phyloP scores from a whole-genome alignment of 2,329 filamentous ascomycete species.

The Gremmenia infestans region DNA sequence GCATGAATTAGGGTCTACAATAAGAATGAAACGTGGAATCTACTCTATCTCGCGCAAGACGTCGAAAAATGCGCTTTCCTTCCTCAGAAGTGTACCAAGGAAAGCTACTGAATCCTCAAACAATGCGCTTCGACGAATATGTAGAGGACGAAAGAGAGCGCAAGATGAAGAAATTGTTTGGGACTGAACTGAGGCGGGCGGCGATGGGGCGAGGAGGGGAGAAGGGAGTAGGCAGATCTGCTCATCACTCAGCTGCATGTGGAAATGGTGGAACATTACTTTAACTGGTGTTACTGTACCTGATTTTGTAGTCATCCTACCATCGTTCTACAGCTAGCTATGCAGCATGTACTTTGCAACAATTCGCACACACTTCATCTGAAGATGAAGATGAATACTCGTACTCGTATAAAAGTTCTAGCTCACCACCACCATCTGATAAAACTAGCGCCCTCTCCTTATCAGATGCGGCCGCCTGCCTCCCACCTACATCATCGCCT shows the following conservation, averaged over 20 bases:
- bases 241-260: too few relatives aligned
- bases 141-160: conserved; percentile 20
- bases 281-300: too few relatives aligned
- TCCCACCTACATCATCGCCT: conserved; percentile 10
- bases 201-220: too few relatives aligned
- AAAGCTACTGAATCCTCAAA: conserved; percentile 15
- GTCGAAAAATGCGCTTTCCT: conserved; percentile 32
- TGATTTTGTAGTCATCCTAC: too few relatives aligned
- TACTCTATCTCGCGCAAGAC: conserved; percentile 29
- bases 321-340: background rate
- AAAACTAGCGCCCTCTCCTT: background rate
- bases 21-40: background rate
- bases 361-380: background rate
- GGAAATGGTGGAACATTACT: too few relatives aligned
- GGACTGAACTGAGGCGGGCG: background rate
- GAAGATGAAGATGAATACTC: background rate
- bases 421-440: background rate
- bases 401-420: background rate
- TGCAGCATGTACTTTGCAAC: too few relatives aligned
- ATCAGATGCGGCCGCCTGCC: background rate
- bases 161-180: conserved; percentile 20
- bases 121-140: conserved; percentile 16
- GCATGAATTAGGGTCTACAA: background rate
- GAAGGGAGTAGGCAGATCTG: too few relatives aligned
- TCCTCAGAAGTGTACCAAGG: conserved; percentile 26